Percentiles rank a stretch among this genome's conserved stretches.
phyloP scores from a whole-genome alignment of 345 rosid species.

The Carallia pectinifolia region DNA sequence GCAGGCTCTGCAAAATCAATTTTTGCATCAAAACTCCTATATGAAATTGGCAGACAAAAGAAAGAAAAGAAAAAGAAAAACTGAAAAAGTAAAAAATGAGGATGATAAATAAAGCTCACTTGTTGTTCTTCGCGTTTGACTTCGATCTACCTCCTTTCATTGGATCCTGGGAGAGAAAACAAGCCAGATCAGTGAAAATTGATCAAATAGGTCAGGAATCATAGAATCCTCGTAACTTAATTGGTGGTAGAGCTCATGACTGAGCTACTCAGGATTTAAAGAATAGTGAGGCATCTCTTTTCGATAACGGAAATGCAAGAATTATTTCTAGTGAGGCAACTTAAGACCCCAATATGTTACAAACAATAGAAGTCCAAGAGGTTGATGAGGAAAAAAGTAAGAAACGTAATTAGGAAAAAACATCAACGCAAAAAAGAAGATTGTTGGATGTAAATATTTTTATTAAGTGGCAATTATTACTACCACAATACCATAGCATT shows the following conservation, averaged over 20 bases:
- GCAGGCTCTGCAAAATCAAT: slow-evolving; percentile 6
- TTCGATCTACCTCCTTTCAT: slow-evolving; percentile 95
- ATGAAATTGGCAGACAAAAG: neutral
- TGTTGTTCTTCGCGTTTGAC: slow-evolving; percentile 61
- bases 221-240: slow-evolving; percentile 11
- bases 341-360: too few species aligned
- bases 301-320: too few species aligned
- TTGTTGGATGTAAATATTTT: too few species aligned
- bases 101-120: slow-evolving; percentile 40
- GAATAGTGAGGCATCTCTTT: neutral
- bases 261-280: slow-evolving; percentile 21
- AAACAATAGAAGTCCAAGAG: too few species aligned
- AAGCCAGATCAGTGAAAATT: slow-evolving; percentile 25
- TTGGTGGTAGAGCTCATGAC: neutral
- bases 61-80: neutral
- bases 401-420: too few species aligned
- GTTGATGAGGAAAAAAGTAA: too few species aligned
- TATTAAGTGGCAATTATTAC: too few species aligned
- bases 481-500: too few species aligned
- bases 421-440: too few species aligned
- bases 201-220: slow-evolving; percentile 5
- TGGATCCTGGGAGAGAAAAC: slow-evolving; percentile 27
- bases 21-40: neutral
- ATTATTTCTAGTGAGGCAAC: too few species aligned
- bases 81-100: neutral